Evolutionary conservation across 768 basidiomycete genomes (phyloP).

Genomic region (Tricholoma furcatifolium): DNA sequence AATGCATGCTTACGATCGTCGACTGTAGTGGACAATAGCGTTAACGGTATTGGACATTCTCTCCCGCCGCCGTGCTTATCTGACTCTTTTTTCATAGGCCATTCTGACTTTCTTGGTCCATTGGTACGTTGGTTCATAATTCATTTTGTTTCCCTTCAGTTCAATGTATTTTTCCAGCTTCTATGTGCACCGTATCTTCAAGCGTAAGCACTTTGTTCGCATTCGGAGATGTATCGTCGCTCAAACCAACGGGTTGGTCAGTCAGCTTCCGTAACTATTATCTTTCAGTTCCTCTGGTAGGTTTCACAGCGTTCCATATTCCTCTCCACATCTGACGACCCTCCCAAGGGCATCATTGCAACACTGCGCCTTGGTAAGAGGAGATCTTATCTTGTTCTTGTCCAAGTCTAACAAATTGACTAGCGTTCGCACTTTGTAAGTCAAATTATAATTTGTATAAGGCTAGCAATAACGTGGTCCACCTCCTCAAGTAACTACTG

Average conservation of each 20-base stretch:
- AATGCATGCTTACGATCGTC: background rate
- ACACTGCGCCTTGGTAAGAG: constrained; percentile 28
- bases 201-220: constrained; percentile 25
- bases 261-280: constrained; percentile 34
- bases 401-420: background rate
- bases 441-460: background rate
- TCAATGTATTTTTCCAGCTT: constrained; percentile 22
- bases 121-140: constrained; percentile 31
- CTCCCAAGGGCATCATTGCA: constrained; percentile 25
- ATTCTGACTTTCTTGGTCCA: constrained; percentile 50
- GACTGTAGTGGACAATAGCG: constrained; percentile 33
- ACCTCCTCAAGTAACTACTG: constrained; percentile 10
- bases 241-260: constrained; percentile 9
- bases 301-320: background rate
- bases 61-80: background rate
- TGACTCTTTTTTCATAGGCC: constrained; percentile 27
- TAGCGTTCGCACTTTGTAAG: constrained; percentile 26
- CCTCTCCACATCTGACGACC: background rate
- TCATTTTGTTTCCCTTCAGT: background rate
- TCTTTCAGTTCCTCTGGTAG: constrained; percentile 33
- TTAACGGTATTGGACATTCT: constrained; percentile 26
- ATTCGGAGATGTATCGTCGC: background rate
- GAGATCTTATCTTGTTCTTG: background rate
- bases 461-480: background rate
- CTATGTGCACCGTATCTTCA: constrained; percentile 41